phyloP scores from a whole-genome alignment of 2,329 filamentous ascomycete species.

The Penicillium nordicum region DNA sequence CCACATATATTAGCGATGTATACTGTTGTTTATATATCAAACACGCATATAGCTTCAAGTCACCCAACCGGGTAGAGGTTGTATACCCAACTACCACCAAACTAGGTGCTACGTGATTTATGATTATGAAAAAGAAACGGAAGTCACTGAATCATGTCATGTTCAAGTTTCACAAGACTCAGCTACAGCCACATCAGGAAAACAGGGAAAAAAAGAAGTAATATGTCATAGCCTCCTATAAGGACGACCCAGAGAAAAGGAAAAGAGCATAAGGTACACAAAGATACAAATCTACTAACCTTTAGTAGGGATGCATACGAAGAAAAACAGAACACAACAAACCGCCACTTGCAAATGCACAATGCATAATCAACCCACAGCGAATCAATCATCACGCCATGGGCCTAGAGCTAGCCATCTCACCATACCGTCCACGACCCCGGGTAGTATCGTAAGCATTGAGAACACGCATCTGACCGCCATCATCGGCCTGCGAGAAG shows the following conservation, averaged over 20 bases:
- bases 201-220: conserved; percentile 5
- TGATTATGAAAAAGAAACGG: background rate
- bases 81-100: background rate
- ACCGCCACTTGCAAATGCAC: conserved; percentile 8
- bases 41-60: background rate
- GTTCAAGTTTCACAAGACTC: conserved; percentile 15
- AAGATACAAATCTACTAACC: conserved; percentile 17
- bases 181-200: conserved; percentile 19
- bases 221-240: conserved; percentile 22
- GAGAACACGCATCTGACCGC: conserved; percentile 80
- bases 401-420: conserved; percentile 70
- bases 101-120: background rate
- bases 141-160: conserved; percentile 7
- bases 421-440: conserved; percentile 85
- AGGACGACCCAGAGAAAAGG: conserved; percentile 14
- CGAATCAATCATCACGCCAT: conserved; percentile 29
- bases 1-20: background rate
- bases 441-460: conserved; percentile 98
- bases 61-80: background rate
- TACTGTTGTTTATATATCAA: background rate
- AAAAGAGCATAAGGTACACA: conserved; percentile 18
- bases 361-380: conserved; percentile 2
- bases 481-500: conserved; percentile 96
- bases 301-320: conserved; percentile 13
- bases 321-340: conserved; percentile 13